Conservation (phyloP, 495 filamentous ascomycete species). For the Aspergillus avenaceus region DNA sequence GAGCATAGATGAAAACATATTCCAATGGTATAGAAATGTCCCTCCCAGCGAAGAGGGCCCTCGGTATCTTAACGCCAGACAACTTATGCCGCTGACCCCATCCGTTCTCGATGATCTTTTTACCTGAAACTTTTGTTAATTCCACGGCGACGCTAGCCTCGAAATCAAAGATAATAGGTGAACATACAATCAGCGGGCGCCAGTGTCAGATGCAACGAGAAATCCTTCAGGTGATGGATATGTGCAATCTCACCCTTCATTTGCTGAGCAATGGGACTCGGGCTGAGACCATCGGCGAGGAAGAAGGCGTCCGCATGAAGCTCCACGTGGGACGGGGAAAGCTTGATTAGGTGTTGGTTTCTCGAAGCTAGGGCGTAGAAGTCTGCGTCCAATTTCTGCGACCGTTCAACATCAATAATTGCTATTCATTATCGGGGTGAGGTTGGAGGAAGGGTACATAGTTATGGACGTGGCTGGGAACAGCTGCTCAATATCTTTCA, state of each 20-base stretch:
- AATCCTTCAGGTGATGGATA: slow-evolving; percentile 62
- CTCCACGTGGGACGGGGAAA: slow-evolving; percentile 23
- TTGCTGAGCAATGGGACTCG: slow-evolving; percentile 11
- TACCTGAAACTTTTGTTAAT: slow-evolving; percentile 36
- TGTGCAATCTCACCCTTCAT: slow-evolving; percentile 70
- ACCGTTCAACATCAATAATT: background rate
- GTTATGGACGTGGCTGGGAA: too few species aligned
- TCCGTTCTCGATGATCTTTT: slow-evolving; percentile 68
- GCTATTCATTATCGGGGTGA: too few species aligned
- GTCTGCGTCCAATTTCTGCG: slow-evolving; percentile 22
- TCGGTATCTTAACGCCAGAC: slow-evolving; percentile 45
- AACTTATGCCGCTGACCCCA: slow-evolving; percentile 92
- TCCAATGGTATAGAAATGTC: slow-evolving; percentile 44
- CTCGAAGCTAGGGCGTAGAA: slow-evolving; percentile 23
- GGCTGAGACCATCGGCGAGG: slow-evolving; percentile 18
- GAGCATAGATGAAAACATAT: slow-evolving; percentile 83
- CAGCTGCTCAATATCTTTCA: background rate
- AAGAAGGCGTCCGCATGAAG: slow-evolving; percentile 27
- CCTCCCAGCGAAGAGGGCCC: slow-evolving; percentile 44
- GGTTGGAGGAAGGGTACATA: too few species aligned
- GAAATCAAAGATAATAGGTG: background rate
- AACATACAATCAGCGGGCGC: slow-evolving; percentile 64
- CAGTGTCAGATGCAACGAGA: slow-evolving; percentile 70
- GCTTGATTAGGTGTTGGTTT: slow-evolving; percentile 31
- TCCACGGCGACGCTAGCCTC: background rate